Base-by-base conservation (phyloP, 805 yeast genomes). In the Saturnispora dispora region DNA sequence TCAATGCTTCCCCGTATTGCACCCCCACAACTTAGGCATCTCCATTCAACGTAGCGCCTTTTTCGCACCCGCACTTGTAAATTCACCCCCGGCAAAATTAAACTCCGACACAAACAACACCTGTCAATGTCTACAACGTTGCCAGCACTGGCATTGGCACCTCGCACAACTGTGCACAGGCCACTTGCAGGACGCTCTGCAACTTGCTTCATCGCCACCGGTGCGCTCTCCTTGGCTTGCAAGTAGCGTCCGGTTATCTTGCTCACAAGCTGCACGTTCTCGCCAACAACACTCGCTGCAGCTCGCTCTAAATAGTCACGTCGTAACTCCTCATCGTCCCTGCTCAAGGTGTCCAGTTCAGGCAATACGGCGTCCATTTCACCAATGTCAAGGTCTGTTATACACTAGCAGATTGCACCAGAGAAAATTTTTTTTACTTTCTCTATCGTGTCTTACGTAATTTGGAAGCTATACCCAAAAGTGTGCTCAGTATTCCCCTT, bases 31-130 rank as follows among this genome's bases (percentile, higher is more conserved):
- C 18, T 36, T 17, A 33, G 20, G 36, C 51, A 48, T 28, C 15
- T 42, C 51, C 51, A 48, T 15, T 32, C 37, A 37, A 40, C 33
- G 39, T 39, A 52, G 46, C n/a, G 25, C 33, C 28, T 25, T 25
- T 15, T 25, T 17, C 48, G 28, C 25, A 20, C 63, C n/a, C 60
- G 35, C 13, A 57, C 52, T 22, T 39, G 22, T 17, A 55, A 15
- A 17, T 49, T 57, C 3, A 56, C 15, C 1, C 59, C 60, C 15
- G 58, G 52, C 10, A 58, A 39, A 17, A 53, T 45, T 17, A 55
- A 41, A 33, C 45, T 45, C 36, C 47, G 37, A 30, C 55, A 55
- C 18, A 47, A 27, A 28, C 33, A 50, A 47, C 53, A 52, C 5
- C 44, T 30, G 39, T 47, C 44, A 11, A 53, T 25, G n/a, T 42